Conservation (phyloP, 352 stramenopile species). For the Pythium oligandrum region DNA sequence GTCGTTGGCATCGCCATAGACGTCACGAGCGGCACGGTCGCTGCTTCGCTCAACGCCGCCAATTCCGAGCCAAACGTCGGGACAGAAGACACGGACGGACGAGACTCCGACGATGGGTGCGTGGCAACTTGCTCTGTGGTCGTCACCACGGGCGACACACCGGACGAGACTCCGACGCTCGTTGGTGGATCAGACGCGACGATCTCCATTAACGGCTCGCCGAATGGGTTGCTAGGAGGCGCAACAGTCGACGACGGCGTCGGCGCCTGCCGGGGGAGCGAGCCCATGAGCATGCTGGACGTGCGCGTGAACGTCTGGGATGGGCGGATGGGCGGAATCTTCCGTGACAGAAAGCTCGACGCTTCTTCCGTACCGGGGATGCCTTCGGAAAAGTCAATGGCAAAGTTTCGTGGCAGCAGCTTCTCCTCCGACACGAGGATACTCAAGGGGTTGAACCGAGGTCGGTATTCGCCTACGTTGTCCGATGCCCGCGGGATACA, state of each 20-base stretch:
- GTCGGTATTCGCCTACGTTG: slow-evolving; percentile 65
- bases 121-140: no score
- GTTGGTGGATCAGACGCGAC: slow-evolving; percentile 9
- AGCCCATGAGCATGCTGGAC: slow-evolving; percentile 19
- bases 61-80: slow-evolving; percentile 8
- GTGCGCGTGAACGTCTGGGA: slow-evolving; percentile 13
- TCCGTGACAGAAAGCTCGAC: slow-evolving; percentile 6
- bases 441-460: slow-evolving; percentile 62
- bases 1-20: no score
- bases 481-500: slow-evolving; percentile 70
- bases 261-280: slow-evolving; percentile 7
- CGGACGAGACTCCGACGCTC: neutral
- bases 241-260: no score
- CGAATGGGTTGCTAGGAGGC: slow-evolving; percentile 12
- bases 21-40: no score
- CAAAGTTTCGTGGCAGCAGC: slow-evolving; percentile 61
- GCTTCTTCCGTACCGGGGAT: slow-evolving; percentile 8
- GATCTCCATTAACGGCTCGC: slow-evolving; percentile 18
- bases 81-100: neutral
- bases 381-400: slow-evolving; percentile 45
- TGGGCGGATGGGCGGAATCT: slow-evolving; percentile 9
- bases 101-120: neutral
- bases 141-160: no score
- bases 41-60: slow-evolving; percentile 4
- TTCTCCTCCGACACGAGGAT: slow-evolving; percentile 68